Conservation (phyloP, 768 basidiomycete genomes). For the Clavulina sp. region DNA sequence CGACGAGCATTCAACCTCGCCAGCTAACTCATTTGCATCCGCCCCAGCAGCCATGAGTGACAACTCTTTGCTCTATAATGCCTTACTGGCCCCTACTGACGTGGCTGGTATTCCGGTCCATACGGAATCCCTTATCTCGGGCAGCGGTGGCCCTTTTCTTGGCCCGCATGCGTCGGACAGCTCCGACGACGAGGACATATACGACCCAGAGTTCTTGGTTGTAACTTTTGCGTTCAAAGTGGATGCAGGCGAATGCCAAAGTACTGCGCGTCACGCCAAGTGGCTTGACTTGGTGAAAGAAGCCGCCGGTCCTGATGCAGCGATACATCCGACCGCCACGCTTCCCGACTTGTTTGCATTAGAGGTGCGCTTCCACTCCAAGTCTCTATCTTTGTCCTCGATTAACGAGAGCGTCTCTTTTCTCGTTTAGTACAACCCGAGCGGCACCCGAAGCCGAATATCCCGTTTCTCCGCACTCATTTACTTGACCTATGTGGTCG, state of each 20-base stretch:
- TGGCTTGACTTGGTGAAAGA: conserved; percentile 46
- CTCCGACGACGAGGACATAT: background rate
- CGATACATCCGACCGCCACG: conserved; percentile 25
- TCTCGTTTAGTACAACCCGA: conserved; percentile 7
- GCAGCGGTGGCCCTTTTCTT: no score
- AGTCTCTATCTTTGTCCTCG: conserved; percentile 11
- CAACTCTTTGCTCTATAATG: no score
- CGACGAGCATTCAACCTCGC: no score
- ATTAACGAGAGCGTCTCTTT: background rate
- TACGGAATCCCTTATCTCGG: background rate
- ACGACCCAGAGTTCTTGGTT: background rate
- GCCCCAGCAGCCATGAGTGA: no score
- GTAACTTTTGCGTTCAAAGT: background rate
- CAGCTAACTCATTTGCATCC: no score
- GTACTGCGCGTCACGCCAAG: background rate
- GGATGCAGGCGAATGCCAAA: background rate
- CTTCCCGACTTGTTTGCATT: conserved; percentile 29
- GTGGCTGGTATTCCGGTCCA: background rate
- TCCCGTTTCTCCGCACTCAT: conserved; percentile 52
- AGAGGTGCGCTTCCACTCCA: conserved; percentile 21
- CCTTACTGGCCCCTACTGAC: background rate
- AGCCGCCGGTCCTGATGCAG: conserved; percentile 26
- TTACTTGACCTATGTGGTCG: conserved; percentile 58
- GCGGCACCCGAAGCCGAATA: conserved; percentile 16
- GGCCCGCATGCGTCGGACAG: no score